Conservation (phyloP, 140 eudicot genomes). For the Oenanthe javanica region DNA sequence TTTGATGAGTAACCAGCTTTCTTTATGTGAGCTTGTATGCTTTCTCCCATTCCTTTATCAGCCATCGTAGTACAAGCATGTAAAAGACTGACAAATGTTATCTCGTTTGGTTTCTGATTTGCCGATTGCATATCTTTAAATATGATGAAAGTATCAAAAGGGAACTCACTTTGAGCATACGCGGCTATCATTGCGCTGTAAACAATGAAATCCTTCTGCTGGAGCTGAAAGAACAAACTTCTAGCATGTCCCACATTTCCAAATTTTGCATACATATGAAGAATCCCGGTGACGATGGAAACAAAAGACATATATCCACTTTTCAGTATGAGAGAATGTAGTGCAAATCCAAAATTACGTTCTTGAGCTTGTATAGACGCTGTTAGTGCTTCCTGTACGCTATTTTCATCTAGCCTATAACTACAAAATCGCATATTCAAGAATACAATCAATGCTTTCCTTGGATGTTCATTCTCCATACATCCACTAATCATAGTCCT, state of each 20-base stretch:
- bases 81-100: slow-evolving; percentile 38
- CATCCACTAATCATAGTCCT: slow-evolving; percentile 41
- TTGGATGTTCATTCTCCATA: slow-evolving; percentile 20
- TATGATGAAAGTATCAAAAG: slow-evolving; percentile 25
- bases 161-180: slow-evolving; percentile 29
- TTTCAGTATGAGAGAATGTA: slow-evolving; percentile 29
- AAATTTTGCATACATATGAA: slow-evolving; percentile 42
- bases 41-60: slow-evolving; percentile 37
- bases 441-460: slow-evolving; percentile 31
- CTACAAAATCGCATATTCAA: slow-evolving; percentile 11
- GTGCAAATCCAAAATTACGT: slow-evolving; percentile 20
- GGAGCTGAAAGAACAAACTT: slow-evolving; percentile 29
- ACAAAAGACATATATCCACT: slow-evolving; percentile 25
- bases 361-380: slow-evolving; percentile 25
- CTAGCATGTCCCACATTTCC: slow-evolving; percentile 28
- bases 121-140: slow-evolving; percentile 32
- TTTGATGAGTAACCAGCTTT: slow-evolving; percentile 34
- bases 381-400: slow-evolving; percentile 24
- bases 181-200: slow-evolving; percentile 49
- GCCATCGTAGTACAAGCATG: slow-evolving; percentile 29
- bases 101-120: slow-evolving; percentile 41
- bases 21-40: slow-evolving; percentile 34
- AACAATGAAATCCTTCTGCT: slow-evolving; percentile 36
- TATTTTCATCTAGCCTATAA: slow-evolving; percentile 24
- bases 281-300: slow-evolving; percentile 33